Base-by-base conservation (phyloP, 176 grass and related monocot genomes). In the Oryza rufipogon region DNA sequence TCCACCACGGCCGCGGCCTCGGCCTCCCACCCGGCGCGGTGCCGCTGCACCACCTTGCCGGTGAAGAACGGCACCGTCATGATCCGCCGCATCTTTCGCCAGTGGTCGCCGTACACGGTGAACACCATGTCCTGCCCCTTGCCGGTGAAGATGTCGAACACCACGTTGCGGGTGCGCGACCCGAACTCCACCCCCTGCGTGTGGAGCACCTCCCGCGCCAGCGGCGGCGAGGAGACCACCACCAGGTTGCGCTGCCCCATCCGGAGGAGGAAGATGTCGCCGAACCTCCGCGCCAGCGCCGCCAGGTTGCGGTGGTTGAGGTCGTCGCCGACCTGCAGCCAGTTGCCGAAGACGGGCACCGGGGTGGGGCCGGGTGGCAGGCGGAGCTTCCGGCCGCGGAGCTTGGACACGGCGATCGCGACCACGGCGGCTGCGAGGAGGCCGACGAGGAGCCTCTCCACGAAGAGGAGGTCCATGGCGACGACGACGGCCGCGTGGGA, bases 51-150 rank as follows among this genome's bases (percentile, higher is more conserved):
- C n/a, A 94, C 95, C 88, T 94, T 97, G 88, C 66, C 88, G 48
- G 95, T 97, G 88, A 97, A 94, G 88, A 97, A 97, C 10, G 95
- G 92, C 47, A 91, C 92, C 0, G 92, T 97, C 95, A 97, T 92
- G 86, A 97, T 91, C 44, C 95, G 86, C 11, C 95, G 86, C 95
- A 97, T 97, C 86, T 92, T 97, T 66, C 92, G 92, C 95, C 92
- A 97, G 90, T 94, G 95, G 82, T 97, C 92, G 60, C 90, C 92
- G 78, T 94, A 97, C 68, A 91, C 92, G 30, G 95, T 97, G 90
- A 97, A 97, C 71, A 94, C 92, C 95, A 97, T 97, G 90, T 97
- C 95, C 84, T 92, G 95, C 0, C 95, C 95, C 14, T 92, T 65
- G 0, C 90, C 92, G 1, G 95, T 97, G 86, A 97, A 97, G 85